Evolutionary conservation across 768 basidiomycete species (phyloP), one percentile per base, ranked within the genome.

Genomic region (Suillus decipiens): DNA sequence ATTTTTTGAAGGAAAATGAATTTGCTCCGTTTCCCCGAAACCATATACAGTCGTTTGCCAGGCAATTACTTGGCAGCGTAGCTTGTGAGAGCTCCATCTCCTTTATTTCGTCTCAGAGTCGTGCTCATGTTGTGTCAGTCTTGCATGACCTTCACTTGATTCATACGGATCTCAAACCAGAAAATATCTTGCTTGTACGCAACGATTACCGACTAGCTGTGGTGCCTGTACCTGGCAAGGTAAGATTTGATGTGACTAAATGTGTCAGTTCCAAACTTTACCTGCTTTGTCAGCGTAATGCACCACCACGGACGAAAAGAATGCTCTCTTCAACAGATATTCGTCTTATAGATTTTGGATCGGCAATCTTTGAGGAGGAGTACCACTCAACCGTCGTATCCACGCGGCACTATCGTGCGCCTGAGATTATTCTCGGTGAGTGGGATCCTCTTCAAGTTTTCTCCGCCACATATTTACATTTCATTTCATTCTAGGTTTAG

Each of bases 351-450:
- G 97, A 99, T 76, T 99, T 99, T 76, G 97, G 97, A 61, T 96
- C 94, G 45, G 97, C 97, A 2, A 99, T 97, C 2, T 99, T 99
- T 69, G 93, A 98, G 72, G 86, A 92, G 70, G 97, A 99, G 76
- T 99, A 99, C 75, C 97, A 99, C 75, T 98, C 96, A 1, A 94
- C 92, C 2, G 97, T 99, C 31, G 97, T 99, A 60, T 96, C 92
- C 41, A 99, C 97, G 14, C 88, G 97, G 60, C 97, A 99, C 78
- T 99, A 99, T 71, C 92, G 97, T 64, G 97, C 97, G 12, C 97
- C 97, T 4, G 97, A 99, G 81, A 99, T 99, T 75, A 99, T 99
- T 65, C 84, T 99, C 60, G 95, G 96, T 96, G 65, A 66, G 86
- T 77, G n/a, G 56, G 54, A 59, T 60, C 8, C 8, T n/a, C 12